Percentiles rank a stretch among this genome's conserved stretches.
Conservation (phyloP, 2,329 filamentous ascomycete genomes). For the Fusarium sp. region DNA sequence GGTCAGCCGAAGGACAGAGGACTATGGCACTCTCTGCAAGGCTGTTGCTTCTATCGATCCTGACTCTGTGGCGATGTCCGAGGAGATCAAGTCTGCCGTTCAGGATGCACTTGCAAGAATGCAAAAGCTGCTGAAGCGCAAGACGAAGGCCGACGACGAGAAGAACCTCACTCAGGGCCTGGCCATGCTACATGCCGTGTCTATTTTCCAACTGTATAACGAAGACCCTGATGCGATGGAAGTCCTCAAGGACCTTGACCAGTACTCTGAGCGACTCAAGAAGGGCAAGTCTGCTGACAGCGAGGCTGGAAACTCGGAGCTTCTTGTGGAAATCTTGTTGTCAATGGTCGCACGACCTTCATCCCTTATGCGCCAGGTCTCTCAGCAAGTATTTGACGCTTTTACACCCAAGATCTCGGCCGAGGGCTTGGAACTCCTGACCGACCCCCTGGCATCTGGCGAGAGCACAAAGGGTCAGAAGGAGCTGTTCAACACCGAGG, state of each 20-base stretch:
- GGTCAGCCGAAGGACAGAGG: constrained; percentile 65
- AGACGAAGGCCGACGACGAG: constrained; percentile 50
- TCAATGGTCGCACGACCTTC: constrained; percentile 90
- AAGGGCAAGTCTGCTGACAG: constrained; percentile 59
- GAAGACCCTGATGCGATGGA: constrained; percentile 88
- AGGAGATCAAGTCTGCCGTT: constrained; percentile 65
- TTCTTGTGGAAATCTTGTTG: constrained; percentile 89
- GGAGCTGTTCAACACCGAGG: constrained; percentile 81
- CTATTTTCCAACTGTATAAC: constrained; percentile 90
- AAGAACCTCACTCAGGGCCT: constrained; percentile 70
- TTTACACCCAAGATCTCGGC: constrained; percentile 82
- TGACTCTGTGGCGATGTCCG: constrained; percentile 66
- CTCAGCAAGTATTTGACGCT: constrained; percentile 86
- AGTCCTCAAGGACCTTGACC: constrained; percentile 83
- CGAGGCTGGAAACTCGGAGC: constrained; percentile 71
- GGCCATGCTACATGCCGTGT: constrained; percentile 84
- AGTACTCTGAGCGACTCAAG: constrained; percentile 77
- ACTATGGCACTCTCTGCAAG: constrained; percentile 65
- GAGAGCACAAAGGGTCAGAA: constrained; percentile 88
- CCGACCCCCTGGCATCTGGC: constrained; percentile 78
- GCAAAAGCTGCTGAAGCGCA: constrained; percentile 63
- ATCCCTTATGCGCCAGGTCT: constrained; percentile 84
- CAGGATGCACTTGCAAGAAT: constrained; percentile 65
- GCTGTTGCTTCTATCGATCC: constrained; percentile 67
- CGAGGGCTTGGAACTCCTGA: constrained; percentile 75